These are phyloP conservation scores for Plasmodium vivax DNA, from an alignment of 169 alveolate genomes.

Conservation along the genomic window DNA sequence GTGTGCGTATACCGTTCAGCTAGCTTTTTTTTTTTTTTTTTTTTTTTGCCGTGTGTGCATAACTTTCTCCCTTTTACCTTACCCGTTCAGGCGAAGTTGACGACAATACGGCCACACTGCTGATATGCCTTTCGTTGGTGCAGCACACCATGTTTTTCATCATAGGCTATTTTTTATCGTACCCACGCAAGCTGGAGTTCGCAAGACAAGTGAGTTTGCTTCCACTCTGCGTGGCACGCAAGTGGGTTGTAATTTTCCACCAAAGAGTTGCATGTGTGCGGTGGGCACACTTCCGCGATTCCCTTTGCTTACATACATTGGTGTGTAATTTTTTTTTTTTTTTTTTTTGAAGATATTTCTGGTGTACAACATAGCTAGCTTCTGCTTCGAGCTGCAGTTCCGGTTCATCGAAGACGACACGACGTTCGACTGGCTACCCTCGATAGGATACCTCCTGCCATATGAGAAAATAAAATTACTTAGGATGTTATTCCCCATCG, in stretches of 20 bases:
- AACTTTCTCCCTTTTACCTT: not conserved
- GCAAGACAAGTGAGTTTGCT: conserved; percentile 54
- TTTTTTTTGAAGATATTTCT: conserved; percentile 40
- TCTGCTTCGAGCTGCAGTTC: conserved; percentile 66
- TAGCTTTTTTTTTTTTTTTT: not conserved
- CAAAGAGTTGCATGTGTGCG: not conserved
- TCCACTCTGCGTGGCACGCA: not conserved
- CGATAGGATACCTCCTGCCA: conserved; percentile 60
- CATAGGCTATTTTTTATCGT: conserved; percentile 71
- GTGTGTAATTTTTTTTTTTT: not conserved
- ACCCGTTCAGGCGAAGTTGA: conserved; percentile 53
- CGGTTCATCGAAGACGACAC: conserved; percentile 75
- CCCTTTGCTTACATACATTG: not conserved
- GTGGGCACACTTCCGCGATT: not conserved
- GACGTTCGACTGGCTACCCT: conserved; percentile 72
- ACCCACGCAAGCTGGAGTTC: conserved; percentile 35
- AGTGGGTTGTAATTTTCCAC: not conserved
- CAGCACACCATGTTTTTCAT: conserved; percentile 74
- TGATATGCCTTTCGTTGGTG: conserved; percentile 68
- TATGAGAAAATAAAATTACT: conserved; percentile 66
- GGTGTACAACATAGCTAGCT: conserved; percentile 72
- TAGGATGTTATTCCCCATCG: conserved; percentile 61
- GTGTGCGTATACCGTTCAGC: not conserved
- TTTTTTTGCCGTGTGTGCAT: not conserved
- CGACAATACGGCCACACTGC: conserved; percentile 63